Conservation (phyloP, 2,329 filamentous ascomycete genomes). For the Aureobasidium sp. region DNA sequence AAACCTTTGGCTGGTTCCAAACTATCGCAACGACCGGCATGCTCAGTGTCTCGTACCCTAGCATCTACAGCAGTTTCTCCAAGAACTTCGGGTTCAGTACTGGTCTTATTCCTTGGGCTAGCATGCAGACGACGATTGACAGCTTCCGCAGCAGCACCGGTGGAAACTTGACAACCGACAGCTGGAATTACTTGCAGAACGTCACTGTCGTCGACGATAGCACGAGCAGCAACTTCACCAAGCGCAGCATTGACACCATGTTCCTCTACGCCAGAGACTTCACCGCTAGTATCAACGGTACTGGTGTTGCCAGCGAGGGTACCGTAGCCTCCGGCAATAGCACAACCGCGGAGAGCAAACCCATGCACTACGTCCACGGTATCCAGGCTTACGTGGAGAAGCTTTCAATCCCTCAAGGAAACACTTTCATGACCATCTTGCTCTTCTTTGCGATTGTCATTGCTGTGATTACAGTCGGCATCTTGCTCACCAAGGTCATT, state of each 20-base stretch:
- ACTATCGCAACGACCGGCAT: slow-evolving; percentile 92
- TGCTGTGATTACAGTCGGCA: slow-evolving; percentile 71
- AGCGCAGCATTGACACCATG: slow-evolving; percentile 1
- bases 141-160: slow-evolving; percentile 70
- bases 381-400: slow-evolving; percentile 78
- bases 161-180: slow-evolving; percentile 76
- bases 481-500: slow-evolving; percentile 83
- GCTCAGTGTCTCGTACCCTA: slow-evolving; percentile 81
- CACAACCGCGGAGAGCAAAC: slow-evolving; percentile 29
- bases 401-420: slow-evolving; percentile 73
- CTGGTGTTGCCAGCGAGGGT: slow-evolving; percentile 16
- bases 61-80: slow-evolving; percentile 78
- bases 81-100: slow-evolving; percentile 92
- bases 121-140: slow-evolving; percentile 75
- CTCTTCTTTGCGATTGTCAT: slow-evolving; percentile 82
- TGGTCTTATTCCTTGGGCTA: slow-evolving; percentile 73
- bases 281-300: slow-evolving; percentile 34
- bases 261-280: slow-evolving; percentile 25
- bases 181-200: slow-evolving; percentile 63
- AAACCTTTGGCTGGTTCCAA: slow-evolving; percentile 86
- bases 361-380: slow-evolving; percentile 55
- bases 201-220: slow-evolving; percentile 55
- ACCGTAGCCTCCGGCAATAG: slow-evolving; percentile 14
- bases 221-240: slow-evolving; percentile 12
- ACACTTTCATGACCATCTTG: slow-evolving; percentile 93